Evolutionary conservation across 2,329 filamentous ascomycete species (phyloP).

Genomic region (Fusarium anguioides): DNA sequence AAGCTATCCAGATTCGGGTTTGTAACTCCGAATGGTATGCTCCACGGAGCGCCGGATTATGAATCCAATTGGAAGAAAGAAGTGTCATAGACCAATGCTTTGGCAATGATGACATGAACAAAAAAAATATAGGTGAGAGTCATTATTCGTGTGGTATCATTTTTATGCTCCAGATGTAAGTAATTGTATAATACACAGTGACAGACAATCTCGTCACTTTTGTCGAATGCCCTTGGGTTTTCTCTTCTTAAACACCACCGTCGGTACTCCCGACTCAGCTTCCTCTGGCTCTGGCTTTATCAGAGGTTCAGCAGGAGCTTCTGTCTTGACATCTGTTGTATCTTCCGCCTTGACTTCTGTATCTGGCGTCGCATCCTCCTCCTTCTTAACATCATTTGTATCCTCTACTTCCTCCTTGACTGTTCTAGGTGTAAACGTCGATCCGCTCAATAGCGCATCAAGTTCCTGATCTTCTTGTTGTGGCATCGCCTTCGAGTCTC

Average conservation of each 20-base stretch:
- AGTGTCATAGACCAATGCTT: neutral
- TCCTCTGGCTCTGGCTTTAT: constrained; percentile 49
- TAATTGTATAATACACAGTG: constrained; percentile 3
- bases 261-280: constrained; percentile 46
- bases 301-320: constrained; percentile 46
- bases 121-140: neutral
- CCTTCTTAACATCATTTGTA: constrained; percentile 37
- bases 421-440: constrained; percentile 42
- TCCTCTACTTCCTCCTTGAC: constrained; percentile 43
- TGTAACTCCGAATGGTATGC: neutral
- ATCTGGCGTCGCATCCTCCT: constrained; percentile 23
- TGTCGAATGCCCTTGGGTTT: constrained; percentile 75
- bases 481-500: constrained; percentile 62
- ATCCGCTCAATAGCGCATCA: constrained; percentile 67
- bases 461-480: constrained; percentile 66
- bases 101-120: neutral
- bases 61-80: neutral
- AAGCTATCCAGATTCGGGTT: neutral
- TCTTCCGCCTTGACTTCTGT: constrained; percentile 4
- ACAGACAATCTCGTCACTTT: constrained; percentile 53
- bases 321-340: constrained; percentile 53
- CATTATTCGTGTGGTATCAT: constrained; percentile 34
- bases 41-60: constrained; percentile 23
- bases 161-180: neutral
- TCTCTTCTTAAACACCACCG: constrained; percentile 82